Conservation (phyloP, 2,329 filamentous ascomycete genomes). For the Didymella glomerata region DNA sequence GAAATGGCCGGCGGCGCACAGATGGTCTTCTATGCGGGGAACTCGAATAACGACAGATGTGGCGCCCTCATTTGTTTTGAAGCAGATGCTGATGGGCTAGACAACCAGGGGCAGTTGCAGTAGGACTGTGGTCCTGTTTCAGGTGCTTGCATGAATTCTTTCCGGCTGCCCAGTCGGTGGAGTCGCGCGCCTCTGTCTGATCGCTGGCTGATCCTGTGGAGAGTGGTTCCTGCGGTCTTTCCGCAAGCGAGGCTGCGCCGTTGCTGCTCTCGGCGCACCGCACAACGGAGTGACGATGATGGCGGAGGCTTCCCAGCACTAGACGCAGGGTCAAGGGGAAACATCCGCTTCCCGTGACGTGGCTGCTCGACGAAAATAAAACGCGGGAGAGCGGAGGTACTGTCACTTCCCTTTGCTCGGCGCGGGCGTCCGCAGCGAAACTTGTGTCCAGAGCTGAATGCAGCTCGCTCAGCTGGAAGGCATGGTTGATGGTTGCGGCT, state of each 20-base stretch:
- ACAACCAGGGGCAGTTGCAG: constrained; percentile 45
- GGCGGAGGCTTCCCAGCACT: constrained; percentile 1
- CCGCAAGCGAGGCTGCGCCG: constrained; percentile 16
- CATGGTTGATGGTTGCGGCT: constrained; percentile 13
- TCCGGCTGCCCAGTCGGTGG: constrained; percentile 23
- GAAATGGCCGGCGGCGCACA: constrained; percentile 18
- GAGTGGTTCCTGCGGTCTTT: constrained; percentile 9
- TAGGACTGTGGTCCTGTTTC: constrained; percentile 39
- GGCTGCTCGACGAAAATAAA: constrained; percentile 7
- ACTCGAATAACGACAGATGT: constrained; percentile 25
- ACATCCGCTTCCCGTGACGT: constrained; percentile 5
- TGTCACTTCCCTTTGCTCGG: constrained; percentile 7
- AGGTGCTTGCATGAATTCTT: constrained; percentile 38
- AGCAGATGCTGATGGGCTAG: constrained; percentile 35
- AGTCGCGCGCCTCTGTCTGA: constrained; percentile 22
- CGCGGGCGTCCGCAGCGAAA: constrained; percentile 5
- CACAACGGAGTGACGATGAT: constrained; percentile 8
- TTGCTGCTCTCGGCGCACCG: constrained; percentile 10
- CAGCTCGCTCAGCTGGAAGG: constrained; percentile 15
- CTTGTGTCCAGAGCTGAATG: constrained; percentile 15
- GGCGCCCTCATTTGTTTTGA: constrained; percentile 43
- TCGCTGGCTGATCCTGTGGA: constrained; percentile 28
- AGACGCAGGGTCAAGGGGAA: constrained; percentile 17
- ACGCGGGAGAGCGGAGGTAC: not conserved
- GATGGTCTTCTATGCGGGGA: constrained; percentile 25